Evolutionary conservation across 176 grass and related monocot genomes (phyloP), one percentile per base, ranked within the genome.

Genomic region (Aegilops tauschii): DNA sequence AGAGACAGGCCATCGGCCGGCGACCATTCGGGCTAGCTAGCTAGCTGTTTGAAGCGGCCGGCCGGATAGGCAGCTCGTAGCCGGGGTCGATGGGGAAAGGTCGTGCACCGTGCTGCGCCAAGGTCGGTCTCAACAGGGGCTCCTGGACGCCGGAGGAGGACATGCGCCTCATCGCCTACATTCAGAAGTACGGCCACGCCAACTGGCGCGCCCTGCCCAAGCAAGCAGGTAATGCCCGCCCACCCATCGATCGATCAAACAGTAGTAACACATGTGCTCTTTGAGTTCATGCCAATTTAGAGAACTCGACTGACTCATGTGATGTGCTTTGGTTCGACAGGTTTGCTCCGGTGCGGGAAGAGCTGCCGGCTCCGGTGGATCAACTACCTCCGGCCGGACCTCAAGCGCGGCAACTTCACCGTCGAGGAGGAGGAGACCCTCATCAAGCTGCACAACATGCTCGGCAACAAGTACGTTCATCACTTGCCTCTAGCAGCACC

Each of bases 161-260:
- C 83, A 84, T 90, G 71, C 87, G 91, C 9, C 95, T 97, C 79
- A 64, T 97, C 73, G 70, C 89, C 50, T 91, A 93, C 91, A 91
- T 97, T 73, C 91, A 47, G 3, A 93, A 90, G 89, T 90, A 89
- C 78, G 95, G 95, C 67, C 93, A 97, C 84, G 78, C 89, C 0
- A 97, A 97, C 82, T 97, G 95, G 95, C 95, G 95, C 1, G 90
- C 95, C 34, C 85, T 97, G 73, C 95, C 95, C 31, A 97, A 95
- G 73, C 89, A 93, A 88, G 93, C 95, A 83, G 95, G 95, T 97
- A 83, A 17, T n/a, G 3, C 1, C 27, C 17, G 1, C 3, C 12
- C 0, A 14, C 39, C 4, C 12, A 4, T 0, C 58, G 25, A 54
- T 3, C 27, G 12, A 75, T 75, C 5, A 6, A 71, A 39, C 68